These are phyloP conservation scores for Ophiostoma montium DNA, from an alignment of 2,329 filamentous ascomycete genomes.

Conservation along the genomic window DNA sequence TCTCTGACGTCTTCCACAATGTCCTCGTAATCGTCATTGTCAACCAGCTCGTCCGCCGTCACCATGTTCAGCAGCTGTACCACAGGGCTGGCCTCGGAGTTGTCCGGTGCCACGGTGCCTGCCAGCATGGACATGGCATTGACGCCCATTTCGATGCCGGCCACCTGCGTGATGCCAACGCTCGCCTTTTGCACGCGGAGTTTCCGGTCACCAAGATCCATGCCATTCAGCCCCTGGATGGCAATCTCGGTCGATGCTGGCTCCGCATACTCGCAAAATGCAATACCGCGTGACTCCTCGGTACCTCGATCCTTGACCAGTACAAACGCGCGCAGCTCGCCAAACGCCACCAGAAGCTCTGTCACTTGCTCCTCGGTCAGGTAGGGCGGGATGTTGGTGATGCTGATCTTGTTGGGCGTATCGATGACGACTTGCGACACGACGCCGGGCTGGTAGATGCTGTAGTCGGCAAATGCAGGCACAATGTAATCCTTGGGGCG, in stretches of 20 bases:
- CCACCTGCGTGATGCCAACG: constrained; percentile 83
- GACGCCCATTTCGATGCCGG: constrained; percentile 86
- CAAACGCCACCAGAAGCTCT: constrained; percentile 81
- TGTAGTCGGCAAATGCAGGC: constrained; percentile 60
- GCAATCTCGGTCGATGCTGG: constrained; percentile 66
- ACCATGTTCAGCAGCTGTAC: constrained; percentile 97
- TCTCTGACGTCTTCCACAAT: constrained; percentile 90
- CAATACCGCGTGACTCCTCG: constrained; percentile 85
- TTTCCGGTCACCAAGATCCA: constrained; percentile 78
- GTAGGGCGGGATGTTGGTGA: constrained; percentile 78
- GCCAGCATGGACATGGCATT: constrained; percentile 97
- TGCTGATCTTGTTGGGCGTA: constrained; percentile 87
- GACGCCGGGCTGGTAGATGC: constrained; percentile 59
- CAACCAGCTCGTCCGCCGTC: constrained; percentile 84
- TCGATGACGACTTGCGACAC: constrained; percentile 75
- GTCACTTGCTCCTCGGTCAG: constrained; percentile 84
- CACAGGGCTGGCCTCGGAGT: constrained; percentile 65
- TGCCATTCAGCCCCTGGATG: constrained; percentile 79
- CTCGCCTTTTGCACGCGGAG: constrained; percentile 81
- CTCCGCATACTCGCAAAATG: constrained; percentile 90
- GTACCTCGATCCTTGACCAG: constrained; percentile 76
- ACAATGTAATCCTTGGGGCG: constrained; percentile 97
- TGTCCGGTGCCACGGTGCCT: constrained; percentile 65
- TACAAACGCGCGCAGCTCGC: constrained; percentile 82
- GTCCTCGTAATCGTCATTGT: constrained; percentile 89